phyloP scores from a whole-genome alignment of 805 yeast species.

The Candida silvatica region DNA sequence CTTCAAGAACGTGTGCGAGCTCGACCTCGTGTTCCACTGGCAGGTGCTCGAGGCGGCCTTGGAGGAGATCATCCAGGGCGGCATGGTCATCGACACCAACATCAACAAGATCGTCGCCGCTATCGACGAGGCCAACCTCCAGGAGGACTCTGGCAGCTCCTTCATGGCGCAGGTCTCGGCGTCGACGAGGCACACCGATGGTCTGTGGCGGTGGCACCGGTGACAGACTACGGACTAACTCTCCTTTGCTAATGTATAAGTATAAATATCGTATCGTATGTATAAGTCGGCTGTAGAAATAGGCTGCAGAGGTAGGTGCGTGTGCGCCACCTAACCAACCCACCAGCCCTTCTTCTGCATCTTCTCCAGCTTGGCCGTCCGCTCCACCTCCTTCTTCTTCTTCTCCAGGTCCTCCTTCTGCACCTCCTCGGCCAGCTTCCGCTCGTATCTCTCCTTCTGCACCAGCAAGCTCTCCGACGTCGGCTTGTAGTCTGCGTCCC shows the following conservation, averaged over 20 bases:
- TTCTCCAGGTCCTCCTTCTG: slow-evolving; percentile 31
- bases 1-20: slow-evolving; percentile 88
- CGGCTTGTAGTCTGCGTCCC: slow-evolving; percentile 38
- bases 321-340: too few relatives aligned
- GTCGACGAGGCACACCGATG: too few relatives aligned
- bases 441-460: slow-evolving; percentile 36
- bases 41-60: slow-evolving; percentile 87
- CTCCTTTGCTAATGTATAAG: not conserved
- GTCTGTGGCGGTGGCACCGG: too few relatives aligned
- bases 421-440: slow-evolving; percentile 33
- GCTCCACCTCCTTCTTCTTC: slow-evolving; percentile 30
- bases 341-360: slow-evolving; percentile 19
- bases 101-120: slow-evolving; percentile 74
- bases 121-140: slow-evolving; percentile 63
- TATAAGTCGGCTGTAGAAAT: too few relatives aligned
- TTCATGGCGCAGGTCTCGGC: too few relatives aligned
- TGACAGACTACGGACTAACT: slow-evolving; percentile 5
- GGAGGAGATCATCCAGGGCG: slow-evolving; percentile 93
- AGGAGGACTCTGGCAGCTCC: slow-evolving; percentile 25
- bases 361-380: slow-evolving; percentile 22
- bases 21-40: slow-evolving; percentile 98
- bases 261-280: not conserved
- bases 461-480: slow-evolving; percentile 29
- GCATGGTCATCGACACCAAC: slow-evolving; percentile 94
- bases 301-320: too few relatives aligned